These are phyloP conservation scores for Clarireedia paspali DNA, from an alignment of 2,329 filamentous ascomycete genomes.

Conservation along the genomic window DNA sequence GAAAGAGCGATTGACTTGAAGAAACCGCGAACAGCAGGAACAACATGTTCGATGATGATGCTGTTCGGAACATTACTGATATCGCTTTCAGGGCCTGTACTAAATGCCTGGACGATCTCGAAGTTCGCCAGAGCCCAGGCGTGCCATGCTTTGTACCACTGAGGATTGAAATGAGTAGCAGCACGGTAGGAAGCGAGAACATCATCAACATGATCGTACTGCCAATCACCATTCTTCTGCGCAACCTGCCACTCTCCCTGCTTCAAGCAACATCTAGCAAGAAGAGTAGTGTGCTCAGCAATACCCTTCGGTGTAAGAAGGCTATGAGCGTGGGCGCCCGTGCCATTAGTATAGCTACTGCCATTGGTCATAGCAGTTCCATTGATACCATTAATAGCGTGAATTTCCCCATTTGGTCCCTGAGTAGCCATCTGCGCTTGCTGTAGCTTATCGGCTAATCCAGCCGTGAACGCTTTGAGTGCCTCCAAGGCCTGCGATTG, in stretches of 20 bases:
- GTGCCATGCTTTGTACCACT: conserved; percentile 99
- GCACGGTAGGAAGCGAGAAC: conserved; percentile 86
- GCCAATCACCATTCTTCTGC: conserved; percentile 82
- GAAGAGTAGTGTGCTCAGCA: conserved; percentile 58
- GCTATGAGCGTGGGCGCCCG: conserved; percentile 31
- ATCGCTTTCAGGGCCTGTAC: conserved; percentile 29
- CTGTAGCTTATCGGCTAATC: conserved; percentile 39
- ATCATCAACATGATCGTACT: conserved; percentile 75
- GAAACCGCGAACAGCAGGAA: conserved; percentile 91
- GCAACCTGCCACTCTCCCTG: conserved; percentile 94
- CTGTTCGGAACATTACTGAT: conserved; percentile 45
- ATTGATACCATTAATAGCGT: conserved; percentile 29
- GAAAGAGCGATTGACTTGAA: conserved; percentile 95
- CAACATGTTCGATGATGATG: conserved; percentile 77
- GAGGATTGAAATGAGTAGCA: conserved; percentile 87
- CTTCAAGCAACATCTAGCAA: conserved; percentile 93
- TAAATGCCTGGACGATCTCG: conserved; percentile 81
- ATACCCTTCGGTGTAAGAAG: conserved; percentile 36
- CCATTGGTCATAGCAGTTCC: conserved; percentile 36
- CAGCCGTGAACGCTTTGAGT: conserved; percentile 52
- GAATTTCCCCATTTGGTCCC: conserved; percentile 26
- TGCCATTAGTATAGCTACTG: conserved; percentile 28
- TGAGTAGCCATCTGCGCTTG: conserved; percentile 23
- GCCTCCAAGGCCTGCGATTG: conserved; percentile 51
- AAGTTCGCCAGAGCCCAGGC: conserved; percentile 98